Evolutionary conservation across 1,139 yeast species (phyloP).

Genomic region (Kurtzmaniella quercitrusa): DNA sequence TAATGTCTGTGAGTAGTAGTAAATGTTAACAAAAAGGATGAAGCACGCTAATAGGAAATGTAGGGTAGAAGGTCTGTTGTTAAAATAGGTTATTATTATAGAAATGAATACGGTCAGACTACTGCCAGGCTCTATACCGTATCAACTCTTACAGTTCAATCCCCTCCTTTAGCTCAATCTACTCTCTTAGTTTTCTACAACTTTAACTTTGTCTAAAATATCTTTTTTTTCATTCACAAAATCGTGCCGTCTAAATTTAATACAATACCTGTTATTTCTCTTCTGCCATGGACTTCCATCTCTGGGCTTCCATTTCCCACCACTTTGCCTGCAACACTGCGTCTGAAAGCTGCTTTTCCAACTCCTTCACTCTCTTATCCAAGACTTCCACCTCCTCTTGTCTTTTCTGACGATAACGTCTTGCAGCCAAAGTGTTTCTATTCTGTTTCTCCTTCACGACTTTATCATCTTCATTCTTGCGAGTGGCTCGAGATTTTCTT

Average conservation of each 20-base stretch:
- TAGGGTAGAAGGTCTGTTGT: not conserved
- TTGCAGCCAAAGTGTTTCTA: slow-evolving; percentile 18
- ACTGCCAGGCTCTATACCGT: too few species aligned
- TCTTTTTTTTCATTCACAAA: not conserved
- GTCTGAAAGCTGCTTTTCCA: slow-evolving; percentile 13
- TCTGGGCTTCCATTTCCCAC: slow-evolving; percentile 19
- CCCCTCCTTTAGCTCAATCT: too few species aligned
- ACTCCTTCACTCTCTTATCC: slow-evolving; percentile 13
- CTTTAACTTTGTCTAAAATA: not conserved
- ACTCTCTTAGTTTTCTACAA: not conserved
- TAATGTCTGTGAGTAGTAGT: not conserved
- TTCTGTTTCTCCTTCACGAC: not conserved
- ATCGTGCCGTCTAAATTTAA: not conserved
- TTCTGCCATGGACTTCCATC: slow-evolving; percentile 10
- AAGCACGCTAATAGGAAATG: not conserved
- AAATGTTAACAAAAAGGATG: not conserved
- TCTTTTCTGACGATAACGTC: slow-evolving; percentile 17
- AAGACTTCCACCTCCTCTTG: slow-evolving; percentile 16
- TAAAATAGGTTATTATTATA: too few species aligned
- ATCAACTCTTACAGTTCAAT: too few species aligned
- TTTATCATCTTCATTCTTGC: not conserved
- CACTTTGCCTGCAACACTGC: slow-evolving; percentile 13
- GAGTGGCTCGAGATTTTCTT: not conserved
- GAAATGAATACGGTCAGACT: too few species aligned
- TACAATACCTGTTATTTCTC: slow-evolving; percentile 1